A percentile compares a stretch with the other conserved stretches of the same genome.
phyloP scores from a whole-genome alignment of 73 alveolate genomes.

The Halteria grandinella region DNA sequence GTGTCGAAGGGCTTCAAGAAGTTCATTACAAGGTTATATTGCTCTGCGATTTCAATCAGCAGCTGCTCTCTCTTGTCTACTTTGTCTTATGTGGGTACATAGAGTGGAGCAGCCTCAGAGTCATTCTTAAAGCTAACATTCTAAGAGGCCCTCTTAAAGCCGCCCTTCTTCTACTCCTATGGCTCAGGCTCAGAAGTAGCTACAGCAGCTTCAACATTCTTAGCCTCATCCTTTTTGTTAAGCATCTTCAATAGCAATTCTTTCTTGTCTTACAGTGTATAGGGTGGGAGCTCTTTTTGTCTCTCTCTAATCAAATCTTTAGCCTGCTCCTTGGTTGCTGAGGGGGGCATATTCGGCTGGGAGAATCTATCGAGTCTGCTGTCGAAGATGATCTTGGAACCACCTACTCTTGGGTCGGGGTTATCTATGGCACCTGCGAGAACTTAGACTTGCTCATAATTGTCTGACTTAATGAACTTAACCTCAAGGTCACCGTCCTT shows the following conservation, averaged over 20 bases:
- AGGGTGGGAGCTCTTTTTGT: slow-evolving; percentile 41
- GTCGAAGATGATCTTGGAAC: slow-evolving; percentile 50
- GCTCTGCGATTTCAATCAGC: slow-evolving; percentile 16
- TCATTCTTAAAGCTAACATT: slow-evolving; percentile 17
- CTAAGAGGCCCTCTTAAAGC: slow-evolving; percentile 4
- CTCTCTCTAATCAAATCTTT: slow-evolving; percentile 19
- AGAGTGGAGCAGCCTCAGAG: slow-evolving; percentile 37
- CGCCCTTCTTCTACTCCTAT: background rate
- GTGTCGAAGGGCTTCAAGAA: background rate
- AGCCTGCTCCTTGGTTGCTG: background rate
- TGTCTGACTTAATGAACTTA: background rate
- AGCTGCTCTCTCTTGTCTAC: background rate
- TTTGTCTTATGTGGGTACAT: background rate
- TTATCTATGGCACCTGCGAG: slow-evolving; percentile 4
- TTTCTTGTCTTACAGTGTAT: slow-evolving; percentile 45
- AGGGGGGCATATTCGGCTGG: too few relatives aligned
- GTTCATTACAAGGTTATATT: slow-evolving; percentile 1
- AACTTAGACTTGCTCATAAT: slow-evolving; percentile 1
- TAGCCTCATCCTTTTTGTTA: background rate
- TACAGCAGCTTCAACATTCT: background rate
- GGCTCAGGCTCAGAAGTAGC: background rate
- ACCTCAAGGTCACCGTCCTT: slow-evolving; percentile 14
- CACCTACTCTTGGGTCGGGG: slow-evolving; percentile 52
- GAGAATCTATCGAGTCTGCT: slow-evolving; percentile 35
- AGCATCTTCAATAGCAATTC: slow-evolving; percentile 28